Conservation (phyloP, 495 filamentous ascomycete genomes). For the Daldinia vernicosa region DNA sequence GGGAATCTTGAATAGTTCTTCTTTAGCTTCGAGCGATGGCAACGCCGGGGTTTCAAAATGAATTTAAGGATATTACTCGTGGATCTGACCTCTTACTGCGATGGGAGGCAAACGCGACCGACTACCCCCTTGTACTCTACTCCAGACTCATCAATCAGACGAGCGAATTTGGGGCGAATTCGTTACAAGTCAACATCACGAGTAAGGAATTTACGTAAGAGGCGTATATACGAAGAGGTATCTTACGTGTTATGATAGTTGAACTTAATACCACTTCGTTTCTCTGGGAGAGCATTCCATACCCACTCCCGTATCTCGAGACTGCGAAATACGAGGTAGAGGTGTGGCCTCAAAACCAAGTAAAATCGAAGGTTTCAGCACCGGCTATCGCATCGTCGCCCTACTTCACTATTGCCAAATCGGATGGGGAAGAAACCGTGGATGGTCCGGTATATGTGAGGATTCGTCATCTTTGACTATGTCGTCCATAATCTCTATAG, state of each 20-base stretch:
- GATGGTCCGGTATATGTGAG: conserved; percentile 15
- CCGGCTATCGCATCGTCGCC: conserved; percentile 28
- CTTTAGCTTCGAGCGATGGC: neutral
- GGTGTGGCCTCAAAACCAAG: conserved; percentile 36
- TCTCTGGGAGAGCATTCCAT: conserved; percentile 50
- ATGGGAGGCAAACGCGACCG: conserved; percentile 44
- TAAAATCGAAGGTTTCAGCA: conserved; percentile 8
- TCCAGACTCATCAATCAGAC: conserved; percentile 49
- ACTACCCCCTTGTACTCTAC: conserved; percentile 47
- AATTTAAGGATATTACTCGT: conserved; percentile 41
- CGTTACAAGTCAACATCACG: conserved; percentile 46
- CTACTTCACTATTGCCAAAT: conserved; percentile 33
- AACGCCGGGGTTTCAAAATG: conserved; percentile 42
- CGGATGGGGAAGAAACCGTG: neutral
- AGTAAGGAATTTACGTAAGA: conserved; percentile 35
- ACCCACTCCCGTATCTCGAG: conserved; percentile 49
- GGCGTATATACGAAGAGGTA: neutral
- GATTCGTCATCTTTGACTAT: neutral
- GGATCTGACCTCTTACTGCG: conserved; percentile 40
- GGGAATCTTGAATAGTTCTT: neutral
- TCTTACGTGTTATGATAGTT: conserved; percentile 39
- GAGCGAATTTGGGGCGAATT: conserved; percentile 44
- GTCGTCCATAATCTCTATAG: neutral
- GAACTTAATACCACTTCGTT: conserved; percentile 45
- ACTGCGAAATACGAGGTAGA: conserved; percentile 53